phyloP scores from a whole-genome alignment of 2,329 filamentous ascomycete genomes.

The Diaporthe destruens region DNA sequence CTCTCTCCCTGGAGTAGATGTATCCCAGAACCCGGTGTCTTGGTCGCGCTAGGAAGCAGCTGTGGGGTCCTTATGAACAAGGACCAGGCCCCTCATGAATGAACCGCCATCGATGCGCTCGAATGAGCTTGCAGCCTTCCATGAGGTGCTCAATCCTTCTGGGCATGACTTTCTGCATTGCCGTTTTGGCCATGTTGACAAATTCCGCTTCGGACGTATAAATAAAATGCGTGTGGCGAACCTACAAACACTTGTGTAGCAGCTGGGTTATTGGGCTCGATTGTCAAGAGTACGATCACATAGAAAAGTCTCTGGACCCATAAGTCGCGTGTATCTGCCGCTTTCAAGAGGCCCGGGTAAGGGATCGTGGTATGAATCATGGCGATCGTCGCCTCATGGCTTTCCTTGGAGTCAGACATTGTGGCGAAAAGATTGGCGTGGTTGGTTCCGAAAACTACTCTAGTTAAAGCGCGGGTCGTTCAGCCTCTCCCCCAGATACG shows the following conservation, averaged over 20 bases:
- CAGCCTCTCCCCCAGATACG: too few species aligned
- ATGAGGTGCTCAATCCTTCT: not conserved
- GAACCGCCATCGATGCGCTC: conserved; percentile 25
- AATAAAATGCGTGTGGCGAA: not conserved
- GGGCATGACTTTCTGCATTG: not conserved
- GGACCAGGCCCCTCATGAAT: not conserved
- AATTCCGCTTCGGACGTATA: conserved; percentile 6
- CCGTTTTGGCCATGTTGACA: conserved; percentile 15
- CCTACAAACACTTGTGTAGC: not conserved
- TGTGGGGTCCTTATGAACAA: not conserved
- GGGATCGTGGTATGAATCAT: too few species aligned
- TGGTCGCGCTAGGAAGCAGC: conserved; percentile 5
- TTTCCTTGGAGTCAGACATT: too few species aligned
- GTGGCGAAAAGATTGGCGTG: too few species aligned
- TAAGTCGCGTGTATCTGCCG: too few species aligned
- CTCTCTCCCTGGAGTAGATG: not conserved
- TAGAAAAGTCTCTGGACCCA: too few species aligned
- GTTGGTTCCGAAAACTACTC: too few species aligned
- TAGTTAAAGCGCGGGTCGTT: too few species aligned
- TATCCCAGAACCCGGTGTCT: conserved; percentile 1
- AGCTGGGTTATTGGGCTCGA: not conserved
- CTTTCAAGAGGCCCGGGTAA: too few species aligned
- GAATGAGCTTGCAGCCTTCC: conserved; percentile 5
- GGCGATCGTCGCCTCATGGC: too few species aligned
- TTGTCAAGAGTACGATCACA: too few species aligned